Percentiles rank a stretch among this genome's conserved stretches.
phyloP scores from a whole-genome alignment of 306 rosid genomes.

The Vigna unguiculata region DNA sequence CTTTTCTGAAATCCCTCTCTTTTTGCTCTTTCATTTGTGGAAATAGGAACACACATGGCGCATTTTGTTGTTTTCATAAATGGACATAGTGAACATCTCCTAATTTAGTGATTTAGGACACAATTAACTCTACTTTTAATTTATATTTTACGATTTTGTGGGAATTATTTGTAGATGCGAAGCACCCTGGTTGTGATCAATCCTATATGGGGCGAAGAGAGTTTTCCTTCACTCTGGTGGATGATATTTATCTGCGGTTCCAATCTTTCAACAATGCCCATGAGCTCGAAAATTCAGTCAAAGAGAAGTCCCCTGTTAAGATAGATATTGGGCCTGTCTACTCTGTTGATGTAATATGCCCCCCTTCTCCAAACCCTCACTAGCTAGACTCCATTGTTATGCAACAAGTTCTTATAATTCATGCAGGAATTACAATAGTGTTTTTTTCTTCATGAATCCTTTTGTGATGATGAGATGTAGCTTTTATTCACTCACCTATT shows the following conservation, averaged over 20 bases:
- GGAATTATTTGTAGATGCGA: conserved; percentile 69
- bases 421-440: neutral
- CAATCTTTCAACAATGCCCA: conserved; percentile 68
- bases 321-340: conserved; percentile 93
- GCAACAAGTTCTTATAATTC: neutral
- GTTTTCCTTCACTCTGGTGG: conserved; percentile 78
- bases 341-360: conserved; percentile 69
- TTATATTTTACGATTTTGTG: neutral
- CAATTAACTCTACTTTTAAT: neutral
- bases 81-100: neutral
- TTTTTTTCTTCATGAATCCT: neutral
- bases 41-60: neutral
- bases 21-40: neutral
- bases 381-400: neutral
- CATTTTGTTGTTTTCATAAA: neutral
- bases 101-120: neutral
- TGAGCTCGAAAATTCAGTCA: conserved; percentile 75
- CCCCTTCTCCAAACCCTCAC: neutral
- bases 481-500: conserved; percentile 5
- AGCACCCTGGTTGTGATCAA: conserved; percentile 87
- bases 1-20: neutral
- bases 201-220: conserved; percentile 83
- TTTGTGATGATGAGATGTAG: neutral
- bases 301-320: conserved; percentile 77
- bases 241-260: conserved; percentile 76